Evolutionary conservation across 129 eudicot genomes (phyloP), one percentile per base, ranked within the genome.

Genomic region (Tanacetum coccineum): DNA sequence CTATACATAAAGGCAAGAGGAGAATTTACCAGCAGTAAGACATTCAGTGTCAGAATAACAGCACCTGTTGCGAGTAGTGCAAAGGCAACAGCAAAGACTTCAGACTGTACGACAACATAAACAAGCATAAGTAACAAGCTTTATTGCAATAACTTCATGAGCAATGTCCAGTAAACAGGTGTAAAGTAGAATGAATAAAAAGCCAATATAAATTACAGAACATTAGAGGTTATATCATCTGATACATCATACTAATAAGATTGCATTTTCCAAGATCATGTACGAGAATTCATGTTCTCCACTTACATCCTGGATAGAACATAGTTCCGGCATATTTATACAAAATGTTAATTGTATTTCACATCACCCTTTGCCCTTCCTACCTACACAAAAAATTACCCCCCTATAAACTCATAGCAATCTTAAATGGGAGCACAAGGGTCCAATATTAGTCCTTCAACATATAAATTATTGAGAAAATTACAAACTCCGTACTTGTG

Each of bases 21-120:
- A 64, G 49, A 49, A 11, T 8, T 78, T 85, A 86, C 96, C 96
- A 89, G 75, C 18, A 92, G 84, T 76, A 88, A 78, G 14, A 92
- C 98, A 49, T 92, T 92, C 81, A 92, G 74, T 80, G 98, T 92
- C 76, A 92, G 82, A 64, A 92, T 88, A 50, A 92, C 73, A 60
- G 98, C 98, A 66, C 98, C 98, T 4, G 96, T 83, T 13, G 98
- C 98, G 8, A 92, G 96, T 13, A 92, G 84, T 18, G 96, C 98
- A 66, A 92, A 92, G 19, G 98, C 98, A 47, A 92, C 98, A 18
- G 98, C 95, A 67, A 92, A 92, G 8, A 92, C 98, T 73, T 92
- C 82, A 63, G 98, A 92, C 98, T 92, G 94, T 65, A 66, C 53
- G 30, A 52, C 25, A 48, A 40, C 59, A 45, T 28, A 46, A 4